Evolutionary conservation across 768 basidiomycete species (phyloP).

Genomic region (Lyophyllum semitale): DNA sequence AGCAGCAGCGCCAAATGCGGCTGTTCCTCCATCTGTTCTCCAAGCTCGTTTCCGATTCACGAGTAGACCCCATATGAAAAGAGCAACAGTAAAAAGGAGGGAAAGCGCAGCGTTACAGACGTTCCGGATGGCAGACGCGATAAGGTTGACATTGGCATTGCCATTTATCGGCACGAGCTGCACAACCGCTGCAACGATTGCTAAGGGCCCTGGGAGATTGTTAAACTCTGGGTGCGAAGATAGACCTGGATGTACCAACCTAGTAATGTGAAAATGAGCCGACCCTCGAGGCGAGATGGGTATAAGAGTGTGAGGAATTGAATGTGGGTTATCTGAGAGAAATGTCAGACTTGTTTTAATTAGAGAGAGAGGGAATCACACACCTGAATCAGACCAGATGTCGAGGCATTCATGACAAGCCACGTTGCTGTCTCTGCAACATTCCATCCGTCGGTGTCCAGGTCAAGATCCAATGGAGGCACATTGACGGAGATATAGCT

Average conservation of each 20-base stretch:
- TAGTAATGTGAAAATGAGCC: conserved; percentile 83
- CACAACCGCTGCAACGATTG: conserved; percentile 81
- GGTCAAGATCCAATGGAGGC: conserved; percentile 49
- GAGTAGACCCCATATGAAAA: conserved; percentile 91
- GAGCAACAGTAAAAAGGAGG: conserved; percentile 86
- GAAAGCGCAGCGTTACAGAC: conserved; percentile 97
- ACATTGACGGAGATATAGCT: conserved; percentile 85
- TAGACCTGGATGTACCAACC: conserved; percentile 45
- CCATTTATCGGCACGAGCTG: conserved; percentile 74
- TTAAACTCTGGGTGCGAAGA: not conserved
- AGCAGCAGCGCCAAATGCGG: conserved; percentile 87
- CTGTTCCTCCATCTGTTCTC: conserved; percentile 96
- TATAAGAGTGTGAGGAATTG: conserved; percentile 96
- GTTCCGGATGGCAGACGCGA: conserved; percentile 81
- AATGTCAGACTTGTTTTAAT: no score
- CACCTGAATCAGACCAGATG: conserved; percentile 85
- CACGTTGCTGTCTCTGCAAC: conserved; percentile 69
- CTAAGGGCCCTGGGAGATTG: conserved; percentile 66
- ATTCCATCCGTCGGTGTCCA: conserved; percentile 53
- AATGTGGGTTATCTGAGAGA: conserved; percentile 88
- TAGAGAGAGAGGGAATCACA: conserved; percentile 23
- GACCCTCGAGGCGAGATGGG: conserved; percentile 85
- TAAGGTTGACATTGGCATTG: conserved; percentile 38
- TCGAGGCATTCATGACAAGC: conserved; percentile 86
- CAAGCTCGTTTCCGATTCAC: conserved; percentile 91